Percentiles rank a stretch among this genome's conserved stretches.
Conservation (phyloP, 257 asterid genomes). For the Oldenlandia corymbosa region DNA sequence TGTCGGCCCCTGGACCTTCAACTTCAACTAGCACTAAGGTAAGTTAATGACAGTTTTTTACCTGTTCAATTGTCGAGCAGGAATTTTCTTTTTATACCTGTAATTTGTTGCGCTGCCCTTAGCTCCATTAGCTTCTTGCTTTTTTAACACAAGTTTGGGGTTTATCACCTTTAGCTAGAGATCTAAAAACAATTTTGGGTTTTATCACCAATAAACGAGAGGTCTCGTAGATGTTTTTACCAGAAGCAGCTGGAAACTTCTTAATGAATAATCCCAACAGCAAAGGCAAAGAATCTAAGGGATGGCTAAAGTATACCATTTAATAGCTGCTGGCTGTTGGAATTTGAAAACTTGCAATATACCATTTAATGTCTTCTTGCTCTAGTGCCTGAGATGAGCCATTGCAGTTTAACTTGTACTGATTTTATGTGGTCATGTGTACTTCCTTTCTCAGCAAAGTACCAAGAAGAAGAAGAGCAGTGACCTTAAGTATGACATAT, state of each 20-base stretch:
- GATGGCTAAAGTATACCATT: neutral
- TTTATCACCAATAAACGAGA: too few relatives aligned
- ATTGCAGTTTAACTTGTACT: neutral
- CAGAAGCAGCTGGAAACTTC: too few relatives aligned
- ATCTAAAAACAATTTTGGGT: too few relatives aligned
- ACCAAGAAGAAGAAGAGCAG: conserved; percentile 45
- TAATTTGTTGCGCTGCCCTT: neutral
- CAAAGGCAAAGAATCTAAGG: neutral
- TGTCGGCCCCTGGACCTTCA: conserved; percentile 76
- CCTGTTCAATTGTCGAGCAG: neutral
- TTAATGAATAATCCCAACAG: too few relatives aligned
- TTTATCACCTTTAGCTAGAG: too few relatives aligned
- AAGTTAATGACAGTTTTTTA: neutral
- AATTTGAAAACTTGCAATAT: neutral
- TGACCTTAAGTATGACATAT: conserved; percentile 58
- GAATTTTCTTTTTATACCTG: too few relatives aligned
- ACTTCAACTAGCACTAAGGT: conserved; percentile 73
- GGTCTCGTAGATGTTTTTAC: too few relatives aligned
- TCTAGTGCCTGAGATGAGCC: neutral
- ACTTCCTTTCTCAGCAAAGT: conserved; percentile 22
- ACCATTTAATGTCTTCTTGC: neutral
- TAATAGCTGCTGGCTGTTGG: neutral
- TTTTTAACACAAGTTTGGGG: neutral
- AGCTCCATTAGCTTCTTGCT: neutral
- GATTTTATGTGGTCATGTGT: neutral